Evolutionary conservation across 768 basidiomycete genomes (phyloP).

Genomic region (Mrakia hoshinonis): DNA sequence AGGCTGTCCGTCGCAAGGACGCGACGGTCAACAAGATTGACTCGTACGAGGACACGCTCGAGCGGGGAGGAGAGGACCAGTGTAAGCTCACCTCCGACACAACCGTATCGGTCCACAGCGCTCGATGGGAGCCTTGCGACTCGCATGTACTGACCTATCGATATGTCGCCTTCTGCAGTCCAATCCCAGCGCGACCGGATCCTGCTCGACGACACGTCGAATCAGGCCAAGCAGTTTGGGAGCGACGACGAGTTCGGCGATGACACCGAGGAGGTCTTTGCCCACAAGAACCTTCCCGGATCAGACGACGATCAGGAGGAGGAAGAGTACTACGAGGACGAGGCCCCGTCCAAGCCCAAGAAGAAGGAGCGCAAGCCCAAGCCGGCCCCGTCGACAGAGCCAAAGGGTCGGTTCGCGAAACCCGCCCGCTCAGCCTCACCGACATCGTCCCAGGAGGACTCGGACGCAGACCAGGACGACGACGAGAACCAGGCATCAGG

Average conservation of each 20-base stretch:
- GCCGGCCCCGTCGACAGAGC: slow-evolving; percentile 40
- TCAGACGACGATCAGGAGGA: slow-evolving; percentile 39
- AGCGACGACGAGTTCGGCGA: slow-evolving; percentile 45
- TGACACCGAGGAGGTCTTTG: slow-evolving; percentile 79
- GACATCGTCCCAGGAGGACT: neutral
- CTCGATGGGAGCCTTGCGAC: no score
- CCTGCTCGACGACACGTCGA: slow-evolving; percentile 52
- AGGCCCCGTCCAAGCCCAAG: slow-evolving; percentile 48
- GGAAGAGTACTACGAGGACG: slow-evolving; percentile 38
- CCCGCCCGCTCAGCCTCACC: slow-evolving; percentile 10
- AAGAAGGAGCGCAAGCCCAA: slow-evolving; percentile 35
- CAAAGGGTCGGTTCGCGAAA: slow-evolving; percentile 29
- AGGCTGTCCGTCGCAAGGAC: neutral
- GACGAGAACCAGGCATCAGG: neutral
- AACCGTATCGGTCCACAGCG: no score
- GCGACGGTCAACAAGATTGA: slow-evolving; percentile 15
- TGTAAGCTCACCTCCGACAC: slow-evolving; percentile 12
- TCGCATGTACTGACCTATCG: neutral
- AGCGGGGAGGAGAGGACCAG: slow-evolving; percentile 25
- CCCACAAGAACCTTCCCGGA: slow-evolving; percentile 50
- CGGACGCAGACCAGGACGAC: neutral
- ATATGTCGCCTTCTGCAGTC: slow-evolving; percentile 46
- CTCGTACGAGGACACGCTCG: slow-evolving; percentile 22
- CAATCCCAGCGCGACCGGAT: slow-evolving; percentile 68
- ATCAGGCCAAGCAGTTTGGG: slow-evolving; percentile 32